Base-by-base conservation (phyloP, 1,284 basidiomycete species). In the Amylostereum areolatum region DNA sequence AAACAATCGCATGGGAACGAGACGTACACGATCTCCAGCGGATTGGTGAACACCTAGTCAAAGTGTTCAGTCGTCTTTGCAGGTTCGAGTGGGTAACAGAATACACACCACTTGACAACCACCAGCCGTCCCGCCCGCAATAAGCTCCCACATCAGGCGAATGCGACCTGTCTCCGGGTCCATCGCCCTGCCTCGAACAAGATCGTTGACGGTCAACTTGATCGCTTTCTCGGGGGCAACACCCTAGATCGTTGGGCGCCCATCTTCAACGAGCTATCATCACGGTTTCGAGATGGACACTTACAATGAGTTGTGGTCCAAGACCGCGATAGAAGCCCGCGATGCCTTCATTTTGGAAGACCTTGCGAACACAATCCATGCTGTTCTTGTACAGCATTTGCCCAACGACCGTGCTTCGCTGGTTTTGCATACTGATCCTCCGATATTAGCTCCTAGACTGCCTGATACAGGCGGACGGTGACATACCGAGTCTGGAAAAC, bases 211-310 rank as follows among this genome's bases (percentile, higher is more conserved):
- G 2, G 96, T 97, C 51, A 95, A 72, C 68, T 99, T 97, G 71
- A 97, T 96, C 9, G 93, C 93, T 72, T 97, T 99, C 69, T 99
- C 96, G 10, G 96, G 96, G 10, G 96, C 97, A 39, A 99, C 96
- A 62, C 96, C 96, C 90, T 93, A 64, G 28, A 35, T 18, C 18
- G 18, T 18, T 18, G 18, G 18, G 18, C 18, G 18, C 18, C 18
- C 18, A 39, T 36, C 34, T 29, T 6, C 31, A 24, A 28, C 12
- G 24, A 12, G 27, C 48, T 27, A 52, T 33, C 28, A 40, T 24
- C 47, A 34, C 45, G 28, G 41, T 8, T 18, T 47, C n/a, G 34
- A 33, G 30, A 29, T 25, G 7, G 34, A 12, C 12, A 68, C 86
- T 53, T 60, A 90, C 90, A 57, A 99, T 80, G 49, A 99, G 78